phyloP scores from a whole-genome alignment of 2,329 filamentous ascomycete genomes.

The Pseudogymnoascus sp. region DNA sequence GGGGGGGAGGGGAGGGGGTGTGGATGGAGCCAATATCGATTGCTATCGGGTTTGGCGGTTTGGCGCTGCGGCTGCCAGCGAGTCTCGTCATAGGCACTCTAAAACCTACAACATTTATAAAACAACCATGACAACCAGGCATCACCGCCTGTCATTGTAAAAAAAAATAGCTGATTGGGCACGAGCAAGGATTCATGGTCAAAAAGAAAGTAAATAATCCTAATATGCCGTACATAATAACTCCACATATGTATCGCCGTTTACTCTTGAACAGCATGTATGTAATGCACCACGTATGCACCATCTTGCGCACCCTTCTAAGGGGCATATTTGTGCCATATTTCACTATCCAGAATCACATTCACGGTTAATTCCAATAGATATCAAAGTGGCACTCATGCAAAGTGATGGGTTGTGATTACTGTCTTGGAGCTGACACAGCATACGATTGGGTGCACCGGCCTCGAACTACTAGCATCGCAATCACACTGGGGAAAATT shows the following conservation, averaged over 20 bases:
- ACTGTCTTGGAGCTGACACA: background rate
- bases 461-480: background rate
- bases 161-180: background rate
- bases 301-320: background rate
- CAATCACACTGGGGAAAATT: background rate
- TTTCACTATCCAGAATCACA: background rate
- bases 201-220: background rate
- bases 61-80: background rate
- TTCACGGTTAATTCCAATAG: background rate
- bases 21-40: constrained; percentile 5
- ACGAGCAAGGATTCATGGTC: background rate
- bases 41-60: background rate
- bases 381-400: constrained; percentile 3
- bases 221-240: background rate
- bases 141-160: background rate
- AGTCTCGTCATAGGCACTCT: background rate
- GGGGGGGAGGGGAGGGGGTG: background rate
- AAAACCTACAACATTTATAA: background rate
- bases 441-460: background rate
- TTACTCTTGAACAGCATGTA: background rate
- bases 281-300: background rate
- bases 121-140: background rate
- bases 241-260: constrained; percentile 5
- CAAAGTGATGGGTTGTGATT: constrained; percentile 3
- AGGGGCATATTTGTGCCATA: background rate